Evolutionary conservation across 73 alveolate genomes (phyloP), one percentile per base, ranked within the genome.

Genomic region (Paramecium caudatum): DNA sequence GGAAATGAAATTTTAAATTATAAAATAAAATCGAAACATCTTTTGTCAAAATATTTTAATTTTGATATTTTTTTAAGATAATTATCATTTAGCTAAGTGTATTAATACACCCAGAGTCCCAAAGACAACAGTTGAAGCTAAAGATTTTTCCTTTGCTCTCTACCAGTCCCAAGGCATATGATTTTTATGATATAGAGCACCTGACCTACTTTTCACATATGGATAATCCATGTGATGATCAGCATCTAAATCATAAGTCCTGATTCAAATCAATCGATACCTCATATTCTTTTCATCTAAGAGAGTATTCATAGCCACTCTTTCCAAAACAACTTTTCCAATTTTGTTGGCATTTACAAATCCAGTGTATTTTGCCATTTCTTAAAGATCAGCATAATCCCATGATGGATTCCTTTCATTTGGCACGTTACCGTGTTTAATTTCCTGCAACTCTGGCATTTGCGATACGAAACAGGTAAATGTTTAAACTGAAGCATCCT

Each of bases 231-330:
- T 3, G 12, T 41, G 62, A 74, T 74, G 88, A 17, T 74, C 88
- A 21, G 88, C 88, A 74, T 74, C 88, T 10, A 74, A 74, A n/a
- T 74, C 88, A 74, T 74, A 74, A 41, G 68, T 37, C 43, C 88
- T 74, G 25, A 36, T 63, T 19, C 16, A 16, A 0, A 34, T 74
- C 25, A 41, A 4, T 10, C 1, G 0, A 16, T 74, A 74, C 88
- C 88, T 74, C 88, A 74, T 74, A 45, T 74, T 74, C 19, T 46
- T 37, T 12, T 74, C 88, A 74, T 74, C 88, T 34, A 74, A 74
- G 7, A 68, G 88, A 19, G 88, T 37, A 16, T 74, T 19, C n/a
- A 74, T 39, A 5, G 9, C 7, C 2, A 43, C 88, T 74, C 46
- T 74, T 25, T 74, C 88, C 21, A 74, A 74, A 4, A 74, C 88